Conservation (phyloP, 78 protist genomes). For the Monocercomonoides exilis region DNA sequence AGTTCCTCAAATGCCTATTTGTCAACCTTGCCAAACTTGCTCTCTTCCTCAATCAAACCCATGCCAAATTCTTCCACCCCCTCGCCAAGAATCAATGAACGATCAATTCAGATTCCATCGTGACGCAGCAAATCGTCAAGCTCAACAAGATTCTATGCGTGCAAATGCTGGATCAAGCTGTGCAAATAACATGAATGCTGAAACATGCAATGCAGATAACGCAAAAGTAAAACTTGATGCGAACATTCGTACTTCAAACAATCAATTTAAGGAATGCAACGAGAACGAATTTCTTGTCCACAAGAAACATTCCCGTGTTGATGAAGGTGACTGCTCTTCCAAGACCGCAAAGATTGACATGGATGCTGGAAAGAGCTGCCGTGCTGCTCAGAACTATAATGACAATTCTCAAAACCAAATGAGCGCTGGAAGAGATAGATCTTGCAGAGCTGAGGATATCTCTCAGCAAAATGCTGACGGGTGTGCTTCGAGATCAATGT, state of each 20-base stretch:
- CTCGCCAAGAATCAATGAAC: not conserved
- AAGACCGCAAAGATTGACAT: not conserved
- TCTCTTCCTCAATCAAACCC: not conserved
- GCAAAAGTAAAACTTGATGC: not conserved
- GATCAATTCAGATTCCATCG: not conserved
- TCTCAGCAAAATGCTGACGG: too few relatives aligned
- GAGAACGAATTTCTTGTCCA: not conserved
- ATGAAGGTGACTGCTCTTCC: not conserved
- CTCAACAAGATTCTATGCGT: not conserved
- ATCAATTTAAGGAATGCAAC: not conserved
- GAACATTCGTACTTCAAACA: not conserved
- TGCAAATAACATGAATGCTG: not conserved
- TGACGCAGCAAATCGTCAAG: not conserved
- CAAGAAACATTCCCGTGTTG: not conserved
- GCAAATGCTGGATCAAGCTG: not conserved
- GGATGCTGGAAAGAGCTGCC: not conserved
- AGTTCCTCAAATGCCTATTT: too few relatives aligned
- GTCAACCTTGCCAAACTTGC: too few relatives aligned
- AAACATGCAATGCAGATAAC: not conserved
- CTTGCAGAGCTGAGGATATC: too few relatives aligned
- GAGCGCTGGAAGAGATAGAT: too few relatives aligned
- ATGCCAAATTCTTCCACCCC: not conserved
- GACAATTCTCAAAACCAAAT: too few relatives aligned
- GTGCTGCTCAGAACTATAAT: not conserved
- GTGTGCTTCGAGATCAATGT: too few relatives aligned